phyloP scores from a whole-genome alignment of 139 green algal species.

The Spirogloea muscicola region DNA sequence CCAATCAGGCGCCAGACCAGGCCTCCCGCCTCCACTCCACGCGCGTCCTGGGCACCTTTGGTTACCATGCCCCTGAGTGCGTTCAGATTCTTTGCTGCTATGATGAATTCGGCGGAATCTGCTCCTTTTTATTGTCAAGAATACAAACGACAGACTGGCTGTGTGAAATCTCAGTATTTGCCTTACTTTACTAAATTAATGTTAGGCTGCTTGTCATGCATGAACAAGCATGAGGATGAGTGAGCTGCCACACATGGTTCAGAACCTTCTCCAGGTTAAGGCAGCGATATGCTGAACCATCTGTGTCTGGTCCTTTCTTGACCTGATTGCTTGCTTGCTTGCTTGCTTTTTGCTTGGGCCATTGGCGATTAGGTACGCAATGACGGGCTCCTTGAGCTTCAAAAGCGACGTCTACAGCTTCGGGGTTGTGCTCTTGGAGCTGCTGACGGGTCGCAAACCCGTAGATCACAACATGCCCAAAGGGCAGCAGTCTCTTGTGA shows the following conservation, averaged over 20 bases:
- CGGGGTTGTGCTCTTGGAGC: constrained; percentile 41
- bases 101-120: neutral
- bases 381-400: constrained; percentile 27
- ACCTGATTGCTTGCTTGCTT: neutral
- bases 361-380: constrained; percentile 28
- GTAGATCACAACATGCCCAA: constrained; percentile 40
- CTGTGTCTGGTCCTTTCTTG: no score
- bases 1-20: constrained; percentile 38
- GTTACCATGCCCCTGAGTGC: constrained; percentile 44
- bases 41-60: constrained; percentile 44
- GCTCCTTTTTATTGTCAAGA: neutral
- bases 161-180: neutral
- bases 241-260: neutral
- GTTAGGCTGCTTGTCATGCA: no score
- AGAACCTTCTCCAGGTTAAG: neutral
- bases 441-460: constrained; percentile 43
- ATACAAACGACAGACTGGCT: neutral
- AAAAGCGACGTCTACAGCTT: constrained; percentile 50
- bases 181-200: no score
- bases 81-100: neutral
- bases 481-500: constrained; percentile 44
- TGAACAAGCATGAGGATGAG: neutral
- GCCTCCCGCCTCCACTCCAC: constrained; percentile 41
- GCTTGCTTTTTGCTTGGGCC: neutral
- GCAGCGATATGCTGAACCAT: no score